These are phyloP conservation scores for Cardamine resedifolia DNA, from an alignment of 345 rosid genomes.

Conservation along the genomic window DNA sequence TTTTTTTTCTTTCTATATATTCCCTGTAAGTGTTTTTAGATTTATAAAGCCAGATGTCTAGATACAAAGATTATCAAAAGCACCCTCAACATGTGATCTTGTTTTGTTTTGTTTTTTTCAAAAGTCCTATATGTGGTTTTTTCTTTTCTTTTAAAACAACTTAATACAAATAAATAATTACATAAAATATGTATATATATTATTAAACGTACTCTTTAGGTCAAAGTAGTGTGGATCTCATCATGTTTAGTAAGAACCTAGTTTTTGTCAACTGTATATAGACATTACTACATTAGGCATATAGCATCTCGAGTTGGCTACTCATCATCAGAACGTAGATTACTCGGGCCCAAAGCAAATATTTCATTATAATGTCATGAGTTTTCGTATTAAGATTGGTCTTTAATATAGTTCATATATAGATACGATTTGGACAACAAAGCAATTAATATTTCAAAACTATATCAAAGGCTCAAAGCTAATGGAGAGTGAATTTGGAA, in stretches of 20 bases:
- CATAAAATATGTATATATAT: too few relatives aligned
- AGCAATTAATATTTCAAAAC: neutral
- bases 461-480: neutral
- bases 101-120: too few relatives aligned
- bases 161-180: too few relatives aligned
- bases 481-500: neutral
- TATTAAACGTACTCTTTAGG: neutral
- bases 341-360: neutral
- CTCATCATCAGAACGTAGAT: neutral
- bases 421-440: neutral
- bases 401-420: neutral
- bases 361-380: neutral
- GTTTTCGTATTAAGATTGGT: neutral
- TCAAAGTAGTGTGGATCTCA: conserved; percentile 3
- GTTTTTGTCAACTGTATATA: neutral
- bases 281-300: neutral
- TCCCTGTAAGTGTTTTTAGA: neutral
- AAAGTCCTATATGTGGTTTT: neutral
- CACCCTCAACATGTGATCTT: neutral
- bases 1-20: too few relatives aligned
- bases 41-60: neutral
- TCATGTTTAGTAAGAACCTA: neutral
- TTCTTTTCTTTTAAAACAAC: neutral
- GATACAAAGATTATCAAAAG: neutral
- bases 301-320: neutral